Percentiles rank a stretch among this genome's conserved stretches.
phyloP scores from a whole-genome alignment of 306 rosid species.

The Trichosanthes cucumerina region DNA sequence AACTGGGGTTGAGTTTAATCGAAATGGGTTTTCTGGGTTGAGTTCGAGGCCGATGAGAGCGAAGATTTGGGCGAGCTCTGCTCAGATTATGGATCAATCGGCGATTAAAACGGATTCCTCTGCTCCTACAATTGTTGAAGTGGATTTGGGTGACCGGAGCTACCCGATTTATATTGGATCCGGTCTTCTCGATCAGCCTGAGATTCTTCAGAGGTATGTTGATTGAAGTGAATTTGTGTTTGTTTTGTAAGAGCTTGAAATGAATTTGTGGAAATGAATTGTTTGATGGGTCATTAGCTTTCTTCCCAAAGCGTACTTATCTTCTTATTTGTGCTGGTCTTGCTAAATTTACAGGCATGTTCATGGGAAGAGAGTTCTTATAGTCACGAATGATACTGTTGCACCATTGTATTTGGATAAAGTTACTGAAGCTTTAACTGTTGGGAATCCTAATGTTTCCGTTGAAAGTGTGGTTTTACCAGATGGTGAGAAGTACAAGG shows the following conservation, averaged over 20 bases:
- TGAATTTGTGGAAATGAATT: background rate
- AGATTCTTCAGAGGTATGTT: slow-evolving; percentile 60
- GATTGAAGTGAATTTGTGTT: background rate
- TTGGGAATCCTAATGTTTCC: slow-evolving; percentile 65
- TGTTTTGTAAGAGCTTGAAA: background rate
- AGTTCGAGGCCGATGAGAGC: slow-evolving; percentile 12
- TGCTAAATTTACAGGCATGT: slow-evolving; percentile 52
- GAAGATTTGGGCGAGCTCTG: slow-evolving; percentile 40
- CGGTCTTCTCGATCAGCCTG: slow-evolving; percentile 58
- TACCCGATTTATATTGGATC: slow-evolving; percentile 92
- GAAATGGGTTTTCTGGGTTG: slow-evolving; percentile 11
- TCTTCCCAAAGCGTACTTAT: background rate
- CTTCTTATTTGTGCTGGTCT: background rate
- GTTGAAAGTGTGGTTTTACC: slow-evolving; percentile 81
- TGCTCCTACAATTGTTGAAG: slow-evolving; percentile 46
- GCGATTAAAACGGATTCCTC: slow-evolving; percentile 19
- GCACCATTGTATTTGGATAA: slow-evolving; percentile 75
- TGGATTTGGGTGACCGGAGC: slow-evolving; percentile 81
- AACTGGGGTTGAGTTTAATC: slow-evolving; percentile 15
- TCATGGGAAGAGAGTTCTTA: slow-evolving; percentile 84
- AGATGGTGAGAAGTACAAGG: slow-evolving; percentile 82
- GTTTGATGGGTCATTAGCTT: background rate
- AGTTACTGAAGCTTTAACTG: slow-evolving; percentile 65
- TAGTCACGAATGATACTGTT: slow-evolving; percentile 72
- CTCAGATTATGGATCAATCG: slow-evolving; percentile 58